Conservation (phyloP, 148 eudicot species). For the Silene uniflora region DNA sequence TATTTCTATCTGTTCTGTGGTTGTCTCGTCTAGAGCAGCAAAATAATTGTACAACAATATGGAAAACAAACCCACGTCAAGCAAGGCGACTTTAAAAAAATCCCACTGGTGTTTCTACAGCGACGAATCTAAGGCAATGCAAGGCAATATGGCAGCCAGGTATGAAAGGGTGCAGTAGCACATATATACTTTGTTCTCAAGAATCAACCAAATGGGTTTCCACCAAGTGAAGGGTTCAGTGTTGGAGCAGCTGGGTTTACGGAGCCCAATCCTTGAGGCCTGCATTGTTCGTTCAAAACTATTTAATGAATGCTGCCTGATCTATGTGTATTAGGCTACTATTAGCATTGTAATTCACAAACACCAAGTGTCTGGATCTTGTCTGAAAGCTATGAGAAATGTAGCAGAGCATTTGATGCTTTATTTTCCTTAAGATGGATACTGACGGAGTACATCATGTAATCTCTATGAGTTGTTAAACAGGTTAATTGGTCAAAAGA, state of each 20-base stretch:
- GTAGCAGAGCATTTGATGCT: not conserved
- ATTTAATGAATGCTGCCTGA: slow-evolving; percentile 9
- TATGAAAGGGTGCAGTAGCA: not conserved
- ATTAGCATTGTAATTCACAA: not conserved
- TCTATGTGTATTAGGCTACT: not conserved
- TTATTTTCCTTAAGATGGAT: not conserved
- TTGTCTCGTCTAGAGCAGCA: not conserved
- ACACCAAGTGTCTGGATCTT: not conserved
- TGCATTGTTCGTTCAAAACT: slow-evolving; percentile 26
- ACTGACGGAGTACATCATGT: not conserved
- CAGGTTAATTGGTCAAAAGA: not conserved
- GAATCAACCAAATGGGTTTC: slow-evolving; percentile 79
- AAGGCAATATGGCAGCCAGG: not conserved
- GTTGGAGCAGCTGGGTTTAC: slow-evolving; percentile 28
- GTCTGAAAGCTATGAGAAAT: not conserved
- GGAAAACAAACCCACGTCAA: not conserved
- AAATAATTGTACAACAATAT: not conserved
- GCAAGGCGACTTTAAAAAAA: not conserved
- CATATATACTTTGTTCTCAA: not conserved
- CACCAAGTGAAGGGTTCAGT: slow-evolving; percentile 50
- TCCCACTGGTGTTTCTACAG: not conserved
- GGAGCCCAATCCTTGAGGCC: slow-evolving; percentile 43
- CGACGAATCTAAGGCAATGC: not conserved
- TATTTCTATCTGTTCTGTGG: not conserved
- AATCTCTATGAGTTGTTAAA: not conserved